Evolutionary conservation across 78 protist genomes (phyloP), one percentile per base, ranked within the genome.

Genomic region (Polysphondylium violaceum): DNA sequence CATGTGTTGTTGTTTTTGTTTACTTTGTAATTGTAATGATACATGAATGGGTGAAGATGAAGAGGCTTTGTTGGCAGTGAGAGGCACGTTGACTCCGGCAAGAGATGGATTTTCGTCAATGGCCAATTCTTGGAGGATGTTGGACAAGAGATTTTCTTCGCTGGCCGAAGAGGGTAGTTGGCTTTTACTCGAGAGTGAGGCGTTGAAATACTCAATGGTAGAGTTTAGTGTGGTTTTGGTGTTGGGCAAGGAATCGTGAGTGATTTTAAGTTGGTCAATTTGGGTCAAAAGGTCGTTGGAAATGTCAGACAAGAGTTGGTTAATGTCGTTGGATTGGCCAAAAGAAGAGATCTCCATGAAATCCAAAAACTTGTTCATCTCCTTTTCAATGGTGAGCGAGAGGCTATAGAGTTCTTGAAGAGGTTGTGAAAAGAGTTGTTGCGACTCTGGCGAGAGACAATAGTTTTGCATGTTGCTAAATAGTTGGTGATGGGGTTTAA

Each of bases 281-380:
- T 65, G 36, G 8, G 19, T 31, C 0, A n/a, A 50, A 56, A 69
- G 14, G 41, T 83, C 78, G 16, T 68, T 63, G 3, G 68, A 27
- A 1, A 64, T 74, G 43, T 83, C 91, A 2, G 27, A 41, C 21
- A 83, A 56, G 1, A 83, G 67, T 17, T 83, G 81, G 33, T 27
- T 43, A 17, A 83, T 83, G 59, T 83, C 91, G 33, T 83, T 83
- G 7, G 72, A 27, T 33, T 83, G 91, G 40, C 72, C 75, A 64
- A 83, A 83, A 27, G 91, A 83, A 35, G 91, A 77, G 3, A 83
- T 83, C 1, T 83, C 91, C 91, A 83, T 83, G 14, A 83, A 83
- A 55, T 83, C 91, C 19, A 83, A 43, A 59, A 83, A 83, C 59
- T 83, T 83, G 47, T 59, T 83, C 71, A 69, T 69, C 7, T 83